Conservation (phyloP, 495 filamentous ascomycete genomes). For the Lasiosphaeris hirsuta region DNA sequence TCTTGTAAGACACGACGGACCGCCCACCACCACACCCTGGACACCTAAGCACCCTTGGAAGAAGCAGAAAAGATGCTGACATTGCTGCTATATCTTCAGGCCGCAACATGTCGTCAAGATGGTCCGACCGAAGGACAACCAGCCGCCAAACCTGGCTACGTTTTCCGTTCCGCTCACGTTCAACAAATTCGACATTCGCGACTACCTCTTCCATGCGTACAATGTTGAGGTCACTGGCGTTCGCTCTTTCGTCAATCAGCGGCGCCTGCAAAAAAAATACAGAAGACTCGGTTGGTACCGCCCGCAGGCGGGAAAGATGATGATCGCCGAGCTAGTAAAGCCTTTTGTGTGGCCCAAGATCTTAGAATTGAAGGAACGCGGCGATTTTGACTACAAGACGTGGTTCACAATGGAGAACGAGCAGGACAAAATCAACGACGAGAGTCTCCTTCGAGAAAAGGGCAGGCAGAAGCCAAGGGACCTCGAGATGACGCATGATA, state of each 20-base stretch:
- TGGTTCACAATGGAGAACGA: conserved; percentile 14
- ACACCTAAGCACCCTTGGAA: background rate
- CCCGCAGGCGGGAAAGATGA: conserved; percentile 72
- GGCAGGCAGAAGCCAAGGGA: conserved; percentile 27
- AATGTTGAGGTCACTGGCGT: conserved; percentile 62
- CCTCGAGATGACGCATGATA: conserved; percentile 34
- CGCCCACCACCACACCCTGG: background rate
- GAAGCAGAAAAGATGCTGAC: background rate
- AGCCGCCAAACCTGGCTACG: conserved; percentile 71
- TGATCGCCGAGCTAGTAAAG: conserved; percentile 80
- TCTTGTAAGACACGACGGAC: conserved; percentile 52
- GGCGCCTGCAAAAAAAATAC: conserved; percentile 49
- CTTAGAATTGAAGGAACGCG: conserved; percentile 49
- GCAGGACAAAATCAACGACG: conserved; percentile 1
- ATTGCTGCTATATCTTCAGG: conserved; percentile 38
- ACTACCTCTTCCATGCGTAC: conserved; percentile 81
- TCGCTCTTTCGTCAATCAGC: conserved; percentile 74
- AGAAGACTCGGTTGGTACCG: conserved; percentile 48
- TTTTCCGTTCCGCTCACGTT: conserved; percentile 84
- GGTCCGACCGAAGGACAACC: conserved; percentile 61
- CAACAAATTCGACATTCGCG: conserved; percentile 87
- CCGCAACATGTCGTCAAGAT: conserved; percentile 76
- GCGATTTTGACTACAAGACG: conserved; percentile 30
- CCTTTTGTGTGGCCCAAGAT: conserved; percentile 80
- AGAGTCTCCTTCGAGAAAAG: conserved; percentile 39